Base-by-base conservation (phyloP, 75 land plant species). In the Cunninghamia lanceolata region DNA sequence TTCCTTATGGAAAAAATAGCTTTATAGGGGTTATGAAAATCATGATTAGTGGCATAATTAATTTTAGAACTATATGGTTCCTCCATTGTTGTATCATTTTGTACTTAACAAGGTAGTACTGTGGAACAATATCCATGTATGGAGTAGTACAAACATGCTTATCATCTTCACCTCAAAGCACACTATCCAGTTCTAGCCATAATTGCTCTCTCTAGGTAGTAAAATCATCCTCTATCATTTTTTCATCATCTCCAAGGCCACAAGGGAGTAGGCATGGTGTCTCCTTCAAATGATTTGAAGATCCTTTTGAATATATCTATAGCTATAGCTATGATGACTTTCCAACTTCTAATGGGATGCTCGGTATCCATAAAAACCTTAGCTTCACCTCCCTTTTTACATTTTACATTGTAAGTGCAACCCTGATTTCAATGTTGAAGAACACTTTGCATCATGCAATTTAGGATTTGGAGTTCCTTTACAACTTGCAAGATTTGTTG, bases 11-110 rank as follows among this genome's bases (percentile, higher is more conserved):
- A 94, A 17, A 98, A 98, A 88, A 90, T 89, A 25, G 93, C 88
- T 80, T 93, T 92, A 92, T 95, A 95, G 43, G 99, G 99, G 84
- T 96, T 96, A 42, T 91, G 92, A 46, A 88, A 88, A 88, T 97
- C 99, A 90, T 86, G 52, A 47, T 87, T 86, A 83, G 92, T 85
- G 68, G 88, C 93, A 10, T 94, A 95, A 91, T 93, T 94, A 11
- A 87, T 73, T 68, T 80, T 87, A 82, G 88, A 77, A 30, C 35
- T 86, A 66, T 42, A 84, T 34, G 84, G 85, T 21, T 88, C 90
- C 14, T 87, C 80, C 14, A 42, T 28, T 34, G 83, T 21, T 85
- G 85, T 56, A 28, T 86, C 91, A 4, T 71, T 75, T 90, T 92
- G 88, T 92, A 89, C 39, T 93, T 80, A 17, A 92, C 94, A 35